Evolutionary conservation across 208 protist genomes (phyloP), one percentile per base, ranked within the genome.

Genomic region (Leishmania mexicana): DNA sequence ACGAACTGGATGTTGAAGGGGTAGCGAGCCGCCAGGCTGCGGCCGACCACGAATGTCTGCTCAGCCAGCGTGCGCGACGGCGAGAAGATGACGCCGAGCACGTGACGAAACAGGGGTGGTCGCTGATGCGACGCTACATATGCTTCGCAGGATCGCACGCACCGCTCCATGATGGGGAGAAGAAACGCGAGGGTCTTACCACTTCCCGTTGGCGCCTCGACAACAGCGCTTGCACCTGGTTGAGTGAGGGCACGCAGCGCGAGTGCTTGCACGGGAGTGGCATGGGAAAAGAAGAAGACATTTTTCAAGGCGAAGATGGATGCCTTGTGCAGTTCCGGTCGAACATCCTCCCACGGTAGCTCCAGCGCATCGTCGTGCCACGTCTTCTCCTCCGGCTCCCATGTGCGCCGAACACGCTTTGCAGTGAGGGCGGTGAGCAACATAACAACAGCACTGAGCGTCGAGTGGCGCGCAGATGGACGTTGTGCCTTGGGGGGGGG

Each of bases 121-220:
- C 85, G 85, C 64, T 84, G 77, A 76, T 92, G 83, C 53, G 40
- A 60, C 17, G 70, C 70, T 1, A 96, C 85, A 72, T 88, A 89
- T 24, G 83, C 85, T 51, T 95, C 92, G 68, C 90, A 94, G 24
- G 83, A 73, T 28, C 88, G 84, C 40, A 98, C 78, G 42, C 83
- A 89, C 65, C 95, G 92, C 86, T 98, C 91, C 89, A 98, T 93
- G 28, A 98, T 75, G 24, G 95, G 94, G 11, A 98, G 83, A 0
- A 99, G 91, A 53, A 99, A 92, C 15, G 92, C 97, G 3, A 99
- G 90, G 21, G 98, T 99, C 89, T 99, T 99, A 24, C 99, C 99
- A 51, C 98, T 99, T 35, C 98, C 99, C 0, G 99, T 99, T 4
- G 99, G 98, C 2, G 93, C 96, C 85, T 99, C 99, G 28, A 99